phyloP scores from a whole-genome alignment of 192 early-diverging fungal genomes.

The Backusella parvicylindrica region DNA sequence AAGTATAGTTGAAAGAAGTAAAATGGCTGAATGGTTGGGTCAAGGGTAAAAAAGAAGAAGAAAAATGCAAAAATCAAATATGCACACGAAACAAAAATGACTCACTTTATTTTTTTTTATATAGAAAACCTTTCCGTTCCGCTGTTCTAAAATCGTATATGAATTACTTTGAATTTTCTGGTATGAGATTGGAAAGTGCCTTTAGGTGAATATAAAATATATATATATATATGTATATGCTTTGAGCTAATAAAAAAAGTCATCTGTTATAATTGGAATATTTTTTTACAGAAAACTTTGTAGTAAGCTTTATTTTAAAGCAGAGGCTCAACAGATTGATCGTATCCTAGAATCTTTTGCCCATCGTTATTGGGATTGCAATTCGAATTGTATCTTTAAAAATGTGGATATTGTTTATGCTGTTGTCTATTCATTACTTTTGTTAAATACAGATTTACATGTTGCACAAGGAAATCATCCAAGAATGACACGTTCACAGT shows the following conservation, averaged over 20 bases:
- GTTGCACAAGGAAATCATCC: constrained; percentile 66
- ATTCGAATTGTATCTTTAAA: constrained; percentile 54
- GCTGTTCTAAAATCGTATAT: constrained; percentile 70
- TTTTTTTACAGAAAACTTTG: constrained; percentile 55
- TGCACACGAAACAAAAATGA: neutral
- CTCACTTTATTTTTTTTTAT: neutral
- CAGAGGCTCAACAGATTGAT: constrained; percentile 94
- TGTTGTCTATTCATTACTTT: constrained; percentile 78
- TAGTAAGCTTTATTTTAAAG: constrained; percentile 76
- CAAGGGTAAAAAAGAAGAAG: constrained; percentile 24
- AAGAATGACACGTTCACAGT: constrained; percentile 74
- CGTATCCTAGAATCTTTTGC: constrained; percentile 84
- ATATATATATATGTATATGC: no score
- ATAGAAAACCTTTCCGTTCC: constrained; percentile 47
- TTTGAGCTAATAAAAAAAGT: neutral
- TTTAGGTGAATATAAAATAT: constrained; percentile 54
- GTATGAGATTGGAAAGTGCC: constrained; percentile 69
- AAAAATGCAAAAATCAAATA: no score
- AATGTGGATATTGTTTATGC: constrained; percentile 78
- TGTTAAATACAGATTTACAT: constrained; percentile 93
- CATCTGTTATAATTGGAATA: neutral
- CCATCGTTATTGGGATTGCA: constrained; percentile 79
- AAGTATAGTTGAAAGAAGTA: constrained; percentile 30
- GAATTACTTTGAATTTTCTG: constrained; percentile 68
- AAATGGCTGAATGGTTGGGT: constrained; percentile 46